These are phyloP conservation scores for Physaria fendleri DNA, from an alignment of 345 rosid species.

Conservation along the genomic window DNA sequence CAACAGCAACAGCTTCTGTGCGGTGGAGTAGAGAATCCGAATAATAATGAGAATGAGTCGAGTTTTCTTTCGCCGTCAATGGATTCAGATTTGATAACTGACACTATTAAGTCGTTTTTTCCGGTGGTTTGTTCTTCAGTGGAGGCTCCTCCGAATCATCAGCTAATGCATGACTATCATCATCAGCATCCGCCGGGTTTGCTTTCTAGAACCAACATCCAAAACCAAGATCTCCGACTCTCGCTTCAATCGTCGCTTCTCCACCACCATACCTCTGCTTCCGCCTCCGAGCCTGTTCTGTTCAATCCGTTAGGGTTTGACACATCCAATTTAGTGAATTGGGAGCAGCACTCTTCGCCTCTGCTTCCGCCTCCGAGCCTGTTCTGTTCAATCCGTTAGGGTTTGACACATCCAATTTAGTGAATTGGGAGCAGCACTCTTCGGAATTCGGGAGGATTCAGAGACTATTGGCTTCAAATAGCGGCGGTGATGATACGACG, in stretches of 20 bases:
- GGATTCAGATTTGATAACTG: constrained; percentile 79
- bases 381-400: constrained; percentile 49
- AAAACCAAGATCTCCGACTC: constrained; percentile 85
- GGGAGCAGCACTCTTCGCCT: constrained; percentile 50
- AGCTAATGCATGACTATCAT: constrained; percentile 29
- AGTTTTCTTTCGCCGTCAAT: constrained; percentile 67
- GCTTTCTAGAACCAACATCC: constrained; percentile 72
- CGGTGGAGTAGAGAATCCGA: constrained; percentile 17
- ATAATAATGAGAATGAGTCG: constrained; percentile 26
- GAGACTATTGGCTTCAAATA: constrained; percentile 61
- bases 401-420: constrained; percentile 40
- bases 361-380: constrained; percentile 38
- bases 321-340: constrained; percentile 39
- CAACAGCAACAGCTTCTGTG: constrained; percentile 19
- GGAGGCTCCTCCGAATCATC: constrained; percentile 38
- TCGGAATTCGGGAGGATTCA: constrained; percentile 57
- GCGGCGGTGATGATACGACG: constrained; percentile 35
- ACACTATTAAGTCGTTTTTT: constrained; percentile 87
- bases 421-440: constrained; percentile 67
- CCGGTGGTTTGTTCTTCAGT: constrained; percentile 54
- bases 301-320: constrained; percentile 57
- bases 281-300: constrained; percentile 38
- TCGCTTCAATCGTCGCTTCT: constrained; percentile 74
- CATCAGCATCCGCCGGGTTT: constrained; percentile 58
- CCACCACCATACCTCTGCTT: constrained; percentile 33